Evolutionary conservation across 768 basidiomycete genomes (phyloP), one percentile per base, ranked within the genome.

Genomic region (Tricholoma bakamatsutake): DNA sequence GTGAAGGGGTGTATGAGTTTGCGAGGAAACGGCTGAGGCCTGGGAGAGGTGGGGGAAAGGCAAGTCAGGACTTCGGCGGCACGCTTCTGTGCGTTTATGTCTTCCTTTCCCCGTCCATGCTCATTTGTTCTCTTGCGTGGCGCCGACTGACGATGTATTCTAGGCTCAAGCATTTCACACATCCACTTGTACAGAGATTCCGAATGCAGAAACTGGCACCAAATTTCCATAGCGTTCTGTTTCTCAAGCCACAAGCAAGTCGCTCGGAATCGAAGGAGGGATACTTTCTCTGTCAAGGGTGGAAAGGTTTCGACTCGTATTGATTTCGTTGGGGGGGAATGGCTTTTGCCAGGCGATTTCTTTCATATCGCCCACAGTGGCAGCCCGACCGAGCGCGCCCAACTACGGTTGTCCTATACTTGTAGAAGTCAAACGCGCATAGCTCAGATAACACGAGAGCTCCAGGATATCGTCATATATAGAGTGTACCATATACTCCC

Each of bases 211-310:
- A 70, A 5, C 75, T 97, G 1, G 71, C 77, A 18, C 81, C 82
- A 0, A 73, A 78, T 58, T 98, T 98, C 66, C 67, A 76, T 27
- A 69, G 76, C 15, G 90, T 97, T 0, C 69, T 76, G 15, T 83
- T 79, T 62, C 71, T 85, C 63, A 98, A 98, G 67, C 95, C 95
- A 0, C 73, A 80, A n/a, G 81, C 90, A 0, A 93, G 90, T 52
- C 78, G 94, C 7, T 62, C 79, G 0, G 86, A 87, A 56, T 93
- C 90, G 0, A 79, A 82, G 28, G 95, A 98, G 65, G 87, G 82
- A 0, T 98, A 93, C 68, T 95, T 86, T 74, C 73, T 97, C 8
- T 97, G 94, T 66, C 74, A 82, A 47, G 91, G 91, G 1, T 93
- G 80, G 79, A 79, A 75, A 52, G 69, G 69, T 17, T 4, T 24